Base-by-base conservation (phyloP, 169 alveolate species). In the Cryptosporidium sp. region DNA sequence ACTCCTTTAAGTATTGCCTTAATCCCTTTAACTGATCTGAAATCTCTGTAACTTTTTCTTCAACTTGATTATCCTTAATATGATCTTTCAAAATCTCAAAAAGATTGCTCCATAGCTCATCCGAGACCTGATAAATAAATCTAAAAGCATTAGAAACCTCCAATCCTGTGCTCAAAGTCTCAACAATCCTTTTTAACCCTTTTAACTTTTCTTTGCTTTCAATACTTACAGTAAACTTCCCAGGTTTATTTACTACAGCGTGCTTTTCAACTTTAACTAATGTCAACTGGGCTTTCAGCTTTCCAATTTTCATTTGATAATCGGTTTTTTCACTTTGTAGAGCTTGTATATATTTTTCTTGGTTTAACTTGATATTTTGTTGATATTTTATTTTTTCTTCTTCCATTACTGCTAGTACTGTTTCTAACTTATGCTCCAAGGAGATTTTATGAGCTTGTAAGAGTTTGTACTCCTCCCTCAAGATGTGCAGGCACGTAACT, bases 61-160 rank as follows among this genome's bases (percentile, higher is more conserved):
- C 29, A 18, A 59, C 41, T n/a, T 59, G 62, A 35, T 41, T 4
- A 45, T 45, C 59, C 9, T 43, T 5, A 10, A 70, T 43, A 8
- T 67, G 16, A 0, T 65, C 55, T 26, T 61, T 58, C 41, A 80
- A 45, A 3, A 18, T 41, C 1, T 59, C 61, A 7, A 62, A 61
- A 48, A 80, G 33, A 48, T 29, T 67, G 18, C 14, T 62, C 89
- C 89, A 80, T 39, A 80, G 37, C 1, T 80, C 89, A 80, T 80
- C 89, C 16, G 75, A 65, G 23, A 62, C 65, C 45, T 80, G 70
- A 48, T 80, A 80, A 23, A 80, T 62, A 48, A 43, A 62, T n/a
- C 89, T 69, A 80, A 59, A 80, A 26, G 70, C n/a, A 80, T 80
- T 80, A 26, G 89, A 80, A 48, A 80, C 70, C 26, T 80, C 89